A percentile compares a stretch with the other conserved stretches of the same genome.
Conservation (phyloP, 2,329 filamentous ascomycete genomes). For the Massarina eburnea region DNA sequence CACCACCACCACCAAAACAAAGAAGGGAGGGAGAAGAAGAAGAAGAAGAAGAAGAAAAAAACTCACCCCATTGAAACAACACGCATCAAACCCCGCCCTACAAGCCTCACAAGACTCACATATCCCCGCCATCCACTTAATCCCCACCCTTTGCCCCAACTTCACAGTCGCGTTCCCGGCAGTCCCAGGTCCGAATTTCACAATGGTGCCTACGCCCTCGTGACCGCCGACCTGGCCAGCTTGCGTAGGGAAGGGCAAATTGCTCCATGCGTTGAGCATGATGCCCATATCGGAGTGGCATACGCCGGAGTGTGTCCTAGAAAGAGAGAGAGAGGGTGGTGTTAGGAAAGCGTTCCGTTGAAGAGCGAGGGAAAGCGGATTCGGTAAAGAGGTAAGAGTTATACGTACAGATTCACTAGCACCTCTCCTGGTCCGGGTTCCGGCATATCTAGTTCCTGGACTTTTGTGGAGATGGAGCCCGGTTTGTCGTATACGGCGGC, state of each 20-base stretch:
- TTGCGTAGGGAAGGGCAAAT: slow-evolving; percentile 61
- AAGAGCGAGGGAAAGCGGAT: not conserved
- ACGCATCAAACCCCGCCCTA: slow-evolving; percentile 48
- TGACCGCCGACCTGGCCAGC: slow-evolving; percentile 68
- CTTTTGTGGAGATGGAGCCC: slow-evolving; percentile 64
- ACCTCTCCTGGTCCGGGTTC: slow-evolving; percentile 66
- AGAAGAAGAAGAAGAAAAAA: not conserved
- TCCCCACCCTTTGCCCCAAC: slow-evolving; percentile 68
- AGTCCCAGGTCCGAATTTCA: slow-evolving; percentile 64
- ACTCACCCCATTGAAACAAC: slow-evolving; percentile 37
- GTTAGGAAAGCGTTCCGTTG: slow-evolving; percentile 9
- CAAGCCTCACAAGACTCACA: slow-evolving; percentile 49
- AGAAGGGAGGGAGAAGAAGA: not conserved
- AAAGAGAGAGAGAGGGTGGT: not conserved
- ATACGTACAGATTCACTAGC: slow-evolving; percentile 59
- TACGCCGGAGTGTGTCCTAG: slow-evolving; percentile 62
- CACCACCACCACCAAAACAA: not conserved
- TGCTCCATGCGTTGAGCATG: slow-evolving; percentile 55
- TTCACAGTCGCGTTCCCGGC: slow-evolving; percentile 57
- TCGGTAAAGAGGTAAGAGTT: slow-evolving; percentile 1
- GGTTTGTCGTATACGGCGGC: slow-evolving; percentile 67
- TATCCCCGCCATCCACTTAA: slow-evolving; percentile 66
- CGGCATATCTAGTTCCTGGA: slow-evolving; percentile 65
- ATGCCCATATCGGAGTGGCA: slow-evolving; percentile 63
- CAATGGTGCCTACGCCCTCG: slow-evolving; percentile 67